Evolutionary conservation across 768 basidiomycete genomes (phyloP).

Genomic region (Panus rudis): DNA sequence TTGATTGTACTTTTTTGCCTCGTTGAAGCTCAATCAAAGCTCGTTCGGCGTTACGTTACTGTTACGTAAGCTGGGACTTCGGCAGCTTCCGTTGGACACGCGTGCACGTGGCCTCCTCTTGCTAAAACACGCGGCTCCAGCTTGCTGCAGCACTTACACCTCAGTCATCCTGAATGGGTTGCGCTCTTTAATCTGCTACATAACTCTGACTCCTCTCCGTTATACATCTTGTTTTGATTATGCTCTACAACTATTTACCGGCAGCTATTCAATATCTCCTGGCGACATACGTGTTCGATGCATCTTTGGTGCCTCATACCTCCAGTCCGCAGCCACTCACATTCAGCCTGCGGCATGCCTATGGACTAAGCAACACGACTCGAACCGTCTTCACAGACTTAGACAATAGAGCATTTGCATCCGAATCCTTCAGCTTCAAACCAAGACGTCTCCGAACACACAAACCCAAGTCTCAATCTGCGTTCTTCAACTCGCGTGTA

Average conservation of each 20-base stretch:
- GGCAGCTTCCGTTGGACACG: no score
- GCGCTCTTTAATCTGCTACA: no score
- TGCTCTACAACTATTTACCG: constrained; percentile 18
- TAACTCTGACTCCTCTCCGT: no score
- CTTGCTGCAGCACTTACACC: no score
- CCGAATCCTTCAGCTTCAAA: constrained; percentile 34
- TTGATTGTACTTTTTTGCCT: no score
- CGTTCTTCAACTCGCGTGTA: constrained; percentile 28
- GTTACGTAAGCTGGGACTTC: no score
- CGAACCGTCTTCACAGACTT: constrained; percentile 55
- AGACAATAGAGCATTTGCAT: constrained; percentile 18
- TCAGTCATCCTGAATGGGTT: no score
- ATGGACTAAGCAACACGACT: constrained; percentile 47
- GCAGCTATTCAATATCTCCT: constrained; percentile 18
- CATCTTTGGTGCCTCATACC: constrained; percentile 9
- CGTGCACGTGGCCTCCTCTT: no score
- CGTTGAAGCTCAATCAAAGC: no score
- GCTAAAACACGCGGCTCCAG: no score
- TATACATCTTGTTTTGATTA: constrained; percentile 2
- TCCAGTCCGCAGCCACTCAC: constrained; percentile 23
- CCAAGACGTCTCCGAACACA: constrained; percentile 35
- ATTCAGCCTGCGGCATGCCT: constrained; percentile 62
- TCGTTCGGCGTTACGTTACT: no score
- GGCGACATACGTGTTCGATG: constrained; percentile 11
- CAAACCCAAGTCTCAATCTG: constrained; percentile 37